phyloP scores from a whole-genome alignment of 2,329 filamentous ascomycete genomes.

The Ceratocystis lukuohia region DNA sequence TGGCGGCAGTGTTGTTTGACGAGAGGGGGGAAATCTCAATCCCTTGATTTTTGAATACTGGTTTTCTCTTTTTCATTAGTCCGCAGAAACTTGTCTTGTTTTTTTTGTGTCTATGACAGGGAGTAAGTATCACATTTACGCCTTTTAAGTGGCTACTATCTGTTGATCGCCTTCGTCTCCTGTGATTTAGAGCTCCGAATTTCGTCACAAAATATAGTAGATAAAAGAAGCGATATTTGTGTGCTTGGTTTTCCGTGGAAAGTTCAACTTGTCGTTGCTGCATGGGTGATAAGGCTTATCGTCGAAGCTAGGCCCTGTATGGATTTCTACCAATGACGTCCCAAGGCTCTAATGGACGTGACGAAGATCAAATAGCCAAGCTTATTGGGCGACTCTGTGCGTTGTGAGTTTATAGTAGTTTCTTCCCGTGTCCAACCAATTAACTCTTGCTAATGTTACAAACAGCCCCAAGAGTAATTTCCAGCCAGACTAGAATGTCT shows the following conservation, averaged over 20 bases:
- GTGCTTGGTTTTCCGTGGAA: constrained; percentile 17
- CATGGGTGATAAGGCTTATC: constrained; percentile 1
- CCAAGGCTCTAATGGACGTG: too few species aligned
- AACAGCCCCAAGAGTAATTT: neutral
- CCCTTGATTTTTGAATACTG: constrained; percentile 1
- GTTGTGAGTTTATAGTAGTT: neutral
- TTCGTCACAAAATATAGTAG: neutral
- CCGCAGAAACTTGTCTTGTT: neutral
- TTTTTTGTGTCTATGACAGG: neutral
- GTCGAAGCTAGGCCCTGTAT: neutral
- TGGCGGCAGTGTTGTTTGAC: neutral
- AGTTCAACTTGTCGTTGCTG: neutral
- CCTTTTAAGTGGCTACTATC: neutral
- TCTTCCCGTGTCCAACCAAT: neutral
- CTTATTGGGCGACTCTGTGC: too few species aligned
- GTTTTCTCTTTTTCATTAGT: neutral
- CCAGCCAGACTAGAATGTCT: neutral
- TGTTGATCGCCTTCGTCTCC: neutral
- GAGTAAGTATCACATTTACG: neutral
- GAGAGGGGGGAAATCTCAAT: neutral
- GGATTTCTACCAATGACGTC: too few species aligned
- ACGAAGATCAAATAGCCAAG: too few species aligned
- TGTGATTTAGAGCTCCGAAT: neutral
- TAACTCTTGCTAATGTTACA: neutral
- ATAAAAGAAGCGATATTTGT: neutral